Conservation (phyloP, 768 basidiomycete species). For the Tylopilus felleus region DNA sequence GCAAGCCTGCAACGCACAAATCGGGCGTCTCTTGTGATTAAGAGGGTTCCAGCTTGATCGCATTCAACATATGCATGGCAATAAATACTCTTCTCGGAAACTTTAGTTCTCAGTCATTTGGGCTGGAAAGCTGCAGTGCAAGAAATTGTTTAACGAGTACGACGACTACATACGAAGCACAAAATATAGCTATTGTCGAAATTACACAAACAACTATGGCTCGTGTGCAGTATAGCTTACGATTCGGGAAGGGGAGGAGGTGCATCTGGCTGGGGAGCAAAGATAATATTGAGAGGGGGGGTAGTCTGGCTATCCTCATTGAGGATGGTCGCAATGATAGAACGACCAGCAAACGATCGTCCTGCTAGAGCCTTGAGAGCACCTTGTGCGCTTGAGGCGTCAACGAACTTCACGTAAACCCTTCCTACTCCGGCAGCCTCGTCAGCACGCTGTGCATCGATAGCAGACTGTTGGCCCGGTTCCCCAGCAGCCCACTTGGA, state of each 20-base stretch:
- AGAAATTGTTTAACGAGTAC: conserved; percentile 4
- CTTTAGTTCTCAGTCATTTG: background rate
- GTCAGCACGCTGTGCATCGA: conserved; percentile 70
- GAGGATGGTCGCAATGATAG: conserved; percentile 82
- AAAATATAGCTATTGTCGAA: conserved; percentile 15
- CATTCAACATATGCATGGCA: too few species aligned
- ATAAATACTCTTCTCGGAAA: background rate
- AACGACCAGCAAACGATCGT: conserved; percentile 79
- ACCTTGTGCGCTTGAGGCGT: conserved; percentile 55
- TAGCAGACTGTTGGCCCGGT: conserved; percentile 52
- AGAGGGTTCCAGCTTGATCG: too few species aligned
- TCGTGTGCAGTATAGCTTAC: conserved; percentile 7
- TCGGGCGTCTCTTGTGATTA: too few species aligned
- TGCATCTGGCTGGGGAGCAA: conserved; percentile 79
- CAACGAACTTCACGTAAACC: conserved; percentile 87
- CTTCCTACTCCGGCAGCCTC: conserved; percentile 92
- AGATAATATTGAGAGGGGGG: conserved; percentile 77
- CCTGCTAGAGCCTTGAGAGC: conserved; percentile 90
- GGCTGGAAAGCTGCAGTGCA: background rate
- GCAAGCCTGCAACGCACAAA: too few species aligned
- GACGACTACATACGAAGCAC: conserved; percentile 21
- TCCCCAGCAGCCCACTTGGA: conserved; percentile 71
- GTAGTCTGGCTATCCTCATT: conserved; percentile 83
- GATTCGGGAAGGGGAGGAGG: conserved; percentile 68
- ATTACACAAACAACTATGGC: conserved; percentile 8